These are phyloP conservation scores for Sisymbrium irio DNA, from an alignment of 345 rosid genomes.

Conservation along the genomic window DNA sequence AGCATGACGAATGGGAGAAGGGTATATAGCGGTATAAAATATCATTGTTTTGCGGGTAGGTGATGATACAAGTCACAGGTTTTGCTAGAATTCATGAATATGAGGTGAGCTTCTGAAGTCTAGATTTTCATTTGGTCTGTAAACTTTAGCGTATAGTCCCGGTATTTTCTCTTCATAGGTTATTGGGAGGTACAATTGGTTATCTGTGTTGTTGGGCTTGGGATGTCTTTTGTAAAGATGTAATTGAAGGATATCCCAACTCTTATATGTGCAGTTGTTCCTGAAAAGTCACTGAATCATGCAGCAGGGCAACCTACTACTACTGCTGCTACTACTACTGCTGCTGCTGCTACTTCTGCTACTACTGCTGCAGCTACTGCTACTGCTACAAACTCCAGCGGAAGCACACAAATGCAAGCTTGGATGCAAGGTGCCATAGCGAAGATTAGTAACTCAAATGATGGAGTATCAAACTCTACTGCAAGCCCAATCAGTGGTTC, in stretches of 20 bases:
- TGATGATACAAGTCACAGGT: conserved; percentile 3
- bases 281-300: conserved; percentile 26
- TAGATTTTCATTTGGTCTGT: background rate
- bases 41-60: background rate
- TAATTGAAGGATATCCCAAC: background rate
- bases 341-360: conserved; percentile 43
- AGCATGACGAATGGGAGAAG: background rate
- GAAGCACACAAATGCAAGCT: conserved; percentile 96
- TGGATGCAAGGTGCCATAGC: conserved; percentile 99
- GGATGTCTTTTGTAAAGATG: conserved; percentile 6
- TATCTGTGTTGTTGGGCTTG: conserved; percentile 4
- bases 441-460: conserved; percentile 83
- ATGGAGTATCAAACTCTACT: conserved; percentile 63
- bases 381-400: conserved; percentile 74
- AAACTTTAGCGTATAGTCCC: background rate
- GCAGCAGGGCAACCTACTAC: conserved; percentile 65
- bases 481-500: conserved; percentile 81
- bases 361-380: conserved; percentile 43
- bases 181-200: background rate
- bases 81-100: conserved; percentile 11
- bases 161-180: background rate
- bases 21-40: conserved; percentile 2
- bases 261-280: conserved; percentile 16
- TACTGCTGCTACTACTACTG: conserved; percentile 47
- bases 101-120: conserved; percentile 1